Percentiles rank a stretch among this genome's conserved stretches.
These are phyloP conservation scores for bread wheat (Triticum aestivum) DNA, from an alignment of 176 grass and related monocot genomes.

Conservation along the genomic window IWGSC_CS_RefSeq_v2.1 NC_057799.1:451377240-451377739, in stretches of 20 bases:
- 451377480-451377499: slow-evolving; percentile 83
- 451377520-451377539: slow-evolving; percentile 71
- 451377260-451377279: background rate
- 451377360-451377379: background rate
- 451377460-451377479: slow-evolving; percentile 52
- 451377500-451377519: slow-evolving; percentile 77
- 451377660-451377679: background rate
- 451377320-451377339: slow-evolving; percentile 28
- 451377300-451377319: background rate
- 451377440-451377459: background rate
- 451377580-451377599: background rate
- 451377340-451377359: slow-evolving; percentile 3
- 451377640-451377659: background rate
- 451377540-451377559: slow-evolving; percentile 57
- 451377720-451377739: background rate
- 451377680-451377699: background rate
- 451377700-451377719: background rate
- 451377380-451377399: background rate
- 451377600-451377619: background rate
- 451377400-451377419: background rate
- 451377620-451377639: background rate
- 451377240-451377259: background rate
- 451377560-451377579: background rate
- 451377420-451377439: background rate
- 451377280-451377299: slow-evolving; percentile 1